These are phyloP conservation scores for Euphrasia arctica DNA, from an alignment of 305 asterid genomes.

Conservation along the genomic window DNA sequence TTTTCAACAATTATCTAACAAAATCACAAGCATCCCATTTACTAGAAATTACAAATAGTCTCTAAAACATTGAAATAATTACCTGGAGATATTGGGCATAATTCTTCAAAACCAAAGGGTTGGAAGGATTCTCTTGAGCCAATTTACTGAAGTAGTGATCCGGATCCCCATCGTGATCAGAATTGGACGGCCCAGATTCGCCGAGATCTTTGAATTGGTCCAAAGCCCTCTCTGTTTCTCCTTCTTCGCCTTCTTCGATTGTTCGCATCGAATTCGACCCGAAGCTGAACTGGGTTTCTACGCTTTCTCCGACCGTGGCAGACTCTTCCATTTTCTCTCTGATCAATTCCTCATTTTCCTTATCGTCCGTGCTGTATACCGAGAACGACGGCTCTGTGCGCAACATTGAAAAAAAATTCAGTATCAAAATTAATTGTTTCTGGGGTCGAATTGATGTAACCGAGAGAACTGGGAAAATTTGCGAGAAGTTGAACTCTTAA, in stretches of 20 bases:
- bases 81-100: slow-evolving; percentile 76
- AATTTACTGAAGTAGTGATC: slow-evolving; percentile 36
- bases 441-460: not conserved
- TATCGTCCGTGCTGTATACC: slow-evolving; percentile 44
- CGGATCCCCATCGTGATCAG: slow-evolving; percentile 32
- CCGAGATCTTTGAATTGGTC: slow-evolving; percentile 27
- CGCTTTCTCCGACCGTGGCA: slow-evolving; percentile 31
- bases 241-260: slow-evolving; percentile 46
- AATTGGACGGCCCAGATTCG: slow-evolving; percentile 20
- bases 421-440: not conserved
- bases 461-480: not conserved
- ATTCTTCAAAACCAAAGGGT: slow-evolving; percentile 49
- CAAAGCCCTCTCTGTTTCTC: slow-evolving; percentile 27
- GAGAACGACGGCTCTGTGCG: slow-evolving; percentile 69
- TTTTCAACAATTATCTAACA: not conserved
- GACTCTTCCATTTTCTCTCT: slow-evolving; percentile 30
- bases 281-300: slow-evolving; percentile 54
- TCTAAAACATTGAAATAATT: slow-evolving; percentile 7
- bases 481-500: no score
- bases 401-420: slow-evolving; percentile 28
- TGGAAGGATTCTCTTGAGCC: slow-evolving; percentile 44
- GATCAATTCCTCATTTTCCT: slow-evolving; percentile 29
- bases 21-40: not conserved
- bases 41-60: not conserved
- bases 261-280: slow-evolving; percentile 37